Evolutionary conservation across 2,329 filamentous ascomycete species (phyloP).

Genomic region (Alternaria triticimaculans): DNA sequence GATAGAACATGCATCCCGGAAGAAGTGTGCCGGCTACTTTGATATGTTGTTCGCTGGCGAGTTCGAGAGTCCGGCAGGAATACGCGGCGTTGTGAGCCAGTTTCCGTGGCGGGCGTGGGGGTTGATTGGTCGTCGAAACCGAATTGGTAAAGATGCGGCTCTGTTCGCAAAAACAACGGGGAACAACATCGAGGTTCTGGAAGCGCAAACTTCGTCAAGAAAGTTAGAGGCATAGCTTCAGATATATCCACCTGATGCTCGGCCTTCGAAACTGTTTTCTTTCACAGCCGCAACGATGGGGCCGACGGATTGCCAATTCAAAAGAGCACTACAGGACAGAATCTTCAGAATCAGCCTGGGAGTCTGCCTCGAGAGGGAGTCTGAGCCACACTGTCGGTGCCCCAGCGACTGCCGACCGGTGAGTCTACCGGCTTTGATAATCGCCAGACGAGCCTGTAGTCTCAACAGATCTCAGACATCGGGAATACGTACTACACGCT

Average conservation of each 20-base stretch:
- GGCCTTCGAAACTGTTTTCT: background rate
- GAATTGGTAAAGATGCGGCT: background rate
- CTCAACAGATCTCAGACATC: background rate
- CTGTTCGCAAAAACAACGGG: background rate
- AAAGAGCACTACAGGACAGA: background rate
- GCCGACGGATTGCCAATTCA: background rate
- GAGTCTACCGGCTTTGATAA: background rate
- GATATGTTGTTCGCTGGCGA: background rate
- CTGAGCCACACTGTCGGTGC: background rate
- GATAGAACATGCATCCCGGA: background rate
- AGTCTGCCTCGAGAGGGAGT: background rate
- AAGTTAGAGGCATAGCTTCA: background rate
- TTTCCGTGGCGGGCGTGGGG: background rate
- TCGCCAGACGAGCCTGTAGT: background rate
- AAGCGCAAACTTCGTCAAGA: background rate
- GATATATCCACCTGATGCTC: background rate
- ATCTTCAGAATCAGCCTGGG: background rate
- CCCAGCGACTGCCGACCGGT: background rate
- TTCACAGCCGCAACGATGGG: background rate
- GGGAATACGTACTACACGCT: background rate
- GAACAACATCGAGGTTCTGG: fast-evolving
- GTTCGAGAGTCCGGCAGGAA: background rate
- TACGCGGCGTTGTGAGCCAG: background rate
- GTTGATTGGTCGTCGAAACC: background rate
- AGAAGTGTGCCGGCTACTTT: background rate